Conservation (phyloP, 352 stramenopile genomes). For the Plasmopara halstedii region DNA sequence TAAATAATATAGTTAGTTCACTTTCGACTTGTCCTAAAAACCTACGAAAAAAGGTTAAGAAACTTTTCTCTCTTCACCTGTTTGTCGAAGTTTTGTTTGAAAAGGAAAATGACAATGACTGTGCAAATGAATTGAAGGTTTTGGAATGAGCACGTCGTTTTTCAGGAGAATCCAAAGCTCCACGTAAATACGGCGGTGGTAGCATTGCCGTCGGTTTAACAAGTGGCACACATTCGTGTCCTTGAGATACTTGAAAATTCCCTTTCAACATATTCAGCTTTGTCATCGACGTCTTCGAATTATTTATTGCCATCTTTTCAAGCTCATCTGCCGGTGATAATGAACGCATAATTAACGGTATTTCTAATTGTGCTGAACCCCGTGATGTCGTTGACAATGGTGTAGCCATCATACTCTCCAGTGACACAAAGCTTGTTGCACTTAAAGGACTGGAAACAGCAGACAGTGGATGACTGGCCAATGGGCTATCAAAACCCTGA, state of each 20-base stretch:
- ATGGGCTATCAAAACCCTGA: slow-evolving; percentile 34
- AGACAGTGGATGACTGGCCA: slow-evolving; percentile 24
- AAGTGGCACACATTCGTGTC: slow-evolving; percentile 13
- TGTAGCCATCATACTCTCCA: slow-evolving; percentile 22
- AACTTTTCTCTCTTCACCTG: slow-evolving; percentile 12
- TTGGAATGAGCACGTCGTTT: slow-evolving; percentile 75
- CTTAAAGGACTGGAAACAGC: slow-evolving; percentile 19
- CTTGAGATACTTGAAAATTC: slow-evolving; percentile 33
- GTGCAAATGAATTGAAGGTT: slow-evolving; percentile 67
- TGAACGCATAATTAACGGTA: slow-evolving; percentile 22
- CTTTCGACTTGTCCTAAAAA: not conserved
- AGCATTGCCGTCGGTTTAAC: slow-evolving; percentile 26
- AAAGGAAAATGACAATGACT: slow-evolving; percentile 69
- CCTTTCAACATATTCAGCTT: slow-evolving; percentile 59
- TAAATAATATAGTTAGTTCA: no score
- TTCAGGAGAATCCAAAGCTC: slow-evolving; percentile 35
- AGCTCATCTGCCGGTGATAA: slow-evolving; percentile 53
- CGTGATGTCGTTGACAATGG: slow-evolving; percentile 19
- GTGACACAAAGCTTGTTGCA: slow-evolving; percentile 26
- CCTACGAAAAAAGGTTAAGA: no score
- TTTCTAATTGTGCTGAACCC: slow-evolving; percentile 8
- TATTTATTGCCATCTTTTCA: slow-evolving; percentile 48
- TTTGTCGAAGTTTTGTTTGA: slow-evolving; percentile 15
- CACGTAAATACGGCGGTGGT: slow-evolving; percentile 63
- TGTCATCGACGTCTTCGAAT: slow-evolving; percentile 39